Base-by-base conservation (phyloP, 2,329 filamentous ascomycete genomes). In the Fusarium graminum region DNA sequence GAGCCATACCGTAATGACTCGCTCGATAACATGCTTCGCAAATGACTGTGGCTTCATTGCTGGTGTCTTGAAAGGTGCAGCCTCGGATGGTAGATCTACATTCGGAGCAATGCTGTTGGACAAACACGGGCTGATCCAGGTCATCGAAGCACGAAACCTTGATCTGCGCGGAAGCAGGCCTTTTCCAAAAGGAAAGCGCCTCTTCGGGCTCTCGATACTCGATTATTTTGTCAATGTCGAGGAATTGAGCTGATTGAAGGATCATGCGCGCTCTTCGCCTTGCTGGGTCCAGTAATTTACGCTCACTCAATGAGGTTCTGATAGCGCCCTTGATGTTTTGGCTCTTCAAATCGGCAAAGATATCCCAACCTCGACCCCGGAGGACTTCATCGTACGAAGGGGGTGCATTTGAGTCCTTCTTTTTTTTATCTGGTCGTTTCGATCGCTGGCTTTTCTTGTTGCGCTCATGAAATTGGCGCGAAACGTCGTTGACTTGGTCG, bases 141-240 rank as follows among this genome's bases (percentile, higher is more conserved):
- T 64, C 39, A 38, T 69, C 60, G 4, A 52, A 56, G 56, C 52
- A 65, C 16, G 57, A 41, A 9, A 50, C 61, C 1, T 43, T 28
- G 43, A 78, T 69, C 47, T 74, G 71, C 2, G 73, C 70, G 0
- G 68, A 62, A 8, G 68, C 69, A 1, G 70, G 62, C 13, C 71
- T 59, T 41, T 72, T 75, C 69, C 67, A 71, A 43, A 75, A 72
- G 1, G 56, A 59, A 2, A 67, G 56, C 3, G 70, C 34, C 22
- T 71, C 53, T 25, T 72, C 62, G 0, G 59, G 63, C 9, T 74
- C 70, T 11, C 74, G 70, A 55, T 79, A 67, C 63, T 80, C 76
- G 17, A 79, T 73, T 3, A 78, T 41, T n/a, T 79, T 78, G 54
- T 80, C 78, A 26, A 80, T 75, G 41, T 80, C 78, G 3, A 80